A percentile compares a stretch with the other conserved stretches of the same genome.
These are phyloP conservation scores for Globisporangium ultimum DNA, from an alignment of 352 stramenopile genomes.

Conservation along the genomic window DNA sequence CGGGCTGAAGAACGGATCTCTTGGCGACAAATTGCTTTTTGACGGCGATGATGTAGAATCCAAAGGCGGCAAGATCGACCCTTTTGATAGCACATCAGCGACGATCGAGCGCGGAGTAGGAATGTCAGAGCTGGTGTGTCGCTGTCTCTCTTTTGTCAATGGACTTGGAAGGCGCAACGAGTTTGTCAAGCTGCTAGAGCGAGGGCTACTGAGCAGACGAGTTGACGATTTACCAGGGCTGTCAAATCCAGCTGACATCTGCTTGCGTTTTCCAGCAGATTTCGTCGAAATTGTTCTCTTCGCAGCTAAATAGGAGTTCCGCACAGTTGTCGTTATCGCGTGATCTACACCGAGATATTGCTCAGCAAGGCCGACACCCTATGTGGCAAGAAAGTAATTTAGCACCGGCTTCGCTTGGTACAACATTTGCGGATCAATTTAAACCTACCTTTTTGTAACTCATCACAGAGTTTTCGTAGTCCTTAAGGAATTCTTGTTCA, in stretches of 20 bases:
- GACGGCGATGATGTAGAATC: conserved; percentile 7
- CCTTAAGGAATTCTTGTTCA: conserved; percentile 92
- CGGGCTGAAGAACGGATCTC: conserved; percentile 68
- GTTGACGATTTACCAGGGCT: conserved; percentile 25
- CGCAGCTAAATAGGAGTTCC: conserved; percentile 87
- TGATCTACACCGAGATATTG: conserved; percentile 87
- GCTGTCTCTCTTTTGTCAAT: conserved; percentile 37
- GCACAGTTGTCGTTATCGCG: conserved; percentile 85
- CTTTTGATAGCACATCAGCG: conserved; percentile 43
- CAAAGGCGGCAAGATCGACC: conserved; percentile 41
- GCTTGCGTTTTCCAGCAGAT: conserved; percentile 3
- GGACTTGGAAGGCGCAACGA: conserved; percentile 44
- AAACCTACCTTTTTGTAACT: conserved; percentile 82
- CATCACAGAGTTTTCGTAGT: conserved; percentile 76
- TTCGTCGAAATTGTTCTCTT: conserved; percentile 58
- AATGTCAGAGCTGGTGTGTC: conserved; percentile 20
- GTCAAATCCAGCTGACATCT: background rate
- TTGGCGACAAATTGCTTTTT: conserved; percentile 27
- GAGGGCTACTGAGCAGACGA: conserved; percentile 36
- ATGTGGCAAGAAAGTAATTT: background rate
- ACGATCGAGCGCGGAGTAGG: conserved; percentile 54
- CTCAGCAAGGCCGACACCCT: conserved; percentile 86
- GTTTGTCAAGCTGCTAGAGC: conserved; percentile 10
- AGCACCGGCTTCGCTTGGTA: background rate
- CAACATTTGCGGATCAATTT: background rate